A percentile compares a stretch with the other conserved stretches of the same genome.
Evolutionary conservation across 1,284 basidiomycete species (phyloP).

Genomic region (Puccinia coronata): DNA sequence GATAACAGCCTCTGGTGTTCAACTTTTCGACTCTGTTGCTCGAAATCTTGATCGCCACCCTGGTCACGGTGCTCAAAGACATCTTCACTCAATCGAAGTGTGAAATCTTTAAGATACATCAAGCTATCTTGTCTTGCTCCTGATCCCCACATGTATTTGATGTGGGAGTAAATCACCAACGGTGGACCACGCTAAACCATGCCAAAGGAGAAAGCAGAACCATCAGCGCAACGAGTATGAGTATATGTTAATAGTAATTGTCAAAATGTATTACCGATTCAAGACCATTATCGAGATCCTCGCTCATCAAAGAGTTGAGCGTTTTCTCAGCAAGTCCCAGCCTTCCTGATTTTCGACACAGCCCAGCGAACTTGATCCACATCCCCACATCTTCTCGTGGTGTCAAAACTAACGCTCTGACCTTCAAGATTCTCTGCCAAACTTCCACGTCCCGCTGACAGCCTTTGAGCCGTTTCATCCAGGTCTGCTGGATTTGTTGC

Average conservation of each 20-base stretch:
- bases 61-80: conserved; percentile 64
- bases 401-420: conserved; percentile 87
- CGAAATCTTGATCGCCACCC: conserved; percentile 59
- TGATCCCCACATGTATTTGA: conserved; percentile 95
- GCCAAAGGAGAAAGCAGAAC: not conserved
- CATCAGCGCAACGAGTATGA: not conserved
- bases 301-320: conserved; percentile 81
- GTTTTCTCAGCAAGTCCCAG: conserved; percentile 94
- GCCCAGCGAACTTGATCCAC: conserved; percentile 92
- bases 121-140: conserved; percentile 77
- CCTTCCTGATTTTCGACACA: conserved; percentile 80
- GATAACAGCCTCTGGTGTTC: conserved; percentile 87
- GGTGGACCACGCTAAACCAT: conserved; percentile 74
- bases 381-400: conserved; percentile 94
- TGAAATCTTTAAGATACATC: conserved; percentile 82
- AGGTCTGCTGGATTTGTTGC: conserved; percentile 75
- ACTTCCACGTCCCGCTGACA: conserved; percentile 99
- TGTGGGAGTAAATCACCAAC: conserved; percentile 92
- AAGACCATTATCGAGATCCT: conserved; percentile 59
- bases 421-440: conserved; percentile 97
- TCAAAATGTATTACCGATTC: conserved; percentile 44
- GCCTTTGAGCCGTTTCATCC: conserved; percentile 72
- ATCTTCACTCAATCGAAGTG: conserved; percentile 73
- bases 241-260: not conserved
- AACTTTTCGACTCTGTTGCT: conserved; percentile 68